A percentile compares a stretch with the other conserved stretches of the same genome.
Evolutionary conservation across 192 early-diverging fungal genomes (phyloP).

Genomic region (Podila verticillata): DNA sequence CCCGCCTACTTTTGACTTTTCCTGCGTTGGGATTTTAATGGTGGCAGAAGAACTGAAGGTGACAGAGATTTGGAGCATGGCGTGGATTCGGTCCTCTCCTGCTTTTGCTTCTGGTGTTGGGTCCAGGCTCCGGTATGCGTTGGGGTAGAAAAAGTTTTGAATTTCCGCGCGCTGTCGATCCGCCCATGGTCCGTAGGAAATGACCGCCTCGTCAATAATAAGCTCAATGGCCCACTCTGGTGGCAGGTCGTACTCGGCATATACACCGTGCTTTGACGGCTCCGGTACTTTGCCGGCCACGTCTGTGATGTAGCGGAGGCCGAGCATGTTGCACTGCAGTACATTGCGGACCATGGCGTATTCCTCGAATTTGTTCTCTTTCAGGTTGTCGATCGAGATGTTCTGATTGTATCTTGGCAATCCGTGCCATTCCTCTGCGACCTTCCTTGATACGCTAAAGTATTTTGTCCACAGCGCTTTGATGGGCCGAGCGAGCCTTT

Average conservation of each 20-base stretch:
- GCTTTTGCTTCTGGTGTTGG: slow-evolving; percentile 57
- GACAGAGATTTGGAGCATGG: slow-evolving; percentile 65
- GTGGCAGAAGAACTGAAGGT: slow-evolving; percentile 69
- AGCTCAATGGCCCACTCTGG: slow-evolving; percentile 81
- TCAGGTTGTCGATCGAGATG: slow-evolving; percentile 26
- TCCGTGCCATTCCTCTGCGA: slow-evolving; percentile 65
- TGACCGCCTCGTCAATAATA: slow-evolving; percentile 59
- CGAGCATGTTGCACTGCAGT: slow-evolving; percentile 64
- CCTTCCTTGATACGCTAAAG: slow-evolving; percentile 31
- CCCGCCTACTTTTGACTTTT: slow-evolving; percentile 75
- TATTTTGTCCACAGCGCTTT: slow-evolving; percentile 26
- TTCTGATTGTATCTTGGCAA: slow-evolving; percentile 66
- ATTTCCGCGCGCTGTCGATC: slow-evolving; percentile 74
- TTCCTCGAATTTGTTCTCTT: slow-evolving; percentile 55
- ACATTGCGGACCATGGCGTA: slow-evolving; percentile 74
- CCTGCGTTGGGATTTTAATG: slow-evolving; percentile 72
- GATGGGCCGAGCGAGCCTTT: slow-evolving; percentile 6
- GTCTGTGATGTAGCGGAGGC: slow-evolving; percentile 73
- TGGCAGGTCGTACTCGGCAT: slow-evolving; percentile 54
- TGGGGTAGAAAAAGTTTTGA: slow-evolving; percentile 80
- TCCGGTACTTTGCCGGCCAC: slow-evolving; percentile 67
- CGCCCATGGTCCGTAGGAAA: slow-evolving; percentile 86
- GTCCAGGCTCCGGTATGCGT: slow-evolving; percentile 61
- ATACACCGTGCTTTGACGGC: slow-evolving; percentile 9
- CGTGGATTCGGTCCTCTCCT: slow-evolving; percentile 67